phyloP scores from a whole-genome alignment of 2,329 filamentous ascomycete genomes.

The Alternaria gaisen region DNA sequence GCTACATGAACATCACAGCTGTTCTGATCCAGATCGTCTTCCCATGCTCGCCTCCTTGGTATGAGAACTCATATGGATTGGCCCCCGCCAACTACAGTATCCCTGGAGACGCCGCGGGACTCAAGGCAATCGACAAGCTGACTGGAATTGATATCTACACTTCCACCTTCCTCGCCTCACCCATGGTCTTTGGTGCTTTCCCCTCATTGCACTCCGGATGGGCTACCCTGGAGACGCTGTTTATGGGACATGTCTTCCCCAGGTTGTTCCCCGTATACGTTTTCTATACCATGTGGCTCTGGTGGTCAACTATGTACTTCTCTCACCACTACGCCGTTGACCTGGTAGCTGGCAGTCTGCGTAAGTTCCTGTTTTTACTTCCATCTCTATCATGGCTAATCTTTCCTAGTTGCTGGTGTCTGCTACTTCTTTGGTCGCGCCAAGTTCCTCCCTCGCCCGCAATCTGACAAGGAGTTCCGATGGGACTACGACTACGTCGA shows the following conservation, averaged over 20 bases:
- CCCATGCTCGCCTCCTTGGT: constrained; percentile 96
- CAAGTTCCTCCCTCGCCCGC: constrained; percentile 81
- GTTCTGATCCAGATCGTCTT: constrained; percentile 90
- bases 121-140: constrained; percentile 88
- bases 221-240: constrained; percentile 87
- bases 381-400: constrained; percentile 28
- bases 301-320: constrained; percentile 99
- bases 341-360: constrained; percentile 82
- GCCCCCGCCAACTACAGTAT: constrained; percentile 94
- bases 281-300: constrained; percentile 89
- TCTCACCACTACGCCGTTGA: constrained; percentile 98
- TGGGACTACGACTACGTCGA: constrained; percentile 98
- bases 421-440: constrained; percentile 85
- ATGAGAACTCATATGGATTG: constrained; percentile 90
- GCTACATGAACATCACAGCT: constrained; percentile 89
- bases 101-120: constrained; percentile 84
- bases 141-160: constrained; percentile 93
- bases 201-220: constrained; percentile 91
- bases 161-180: constrained; percentile 87
- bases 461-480: constrained; percentile 83
- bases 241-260: constrained; percentile 93
- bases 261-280: constrained; percentile 81
- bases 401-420: constrained; percentile 65
- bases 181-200: constrained; percentile 93
- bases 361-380: constrained; percentile 39